Percentiles rank a stretch among this genome's conserved stretches.
These are phyloP conservation scores for Porcisia deanei DNA, from an alignment of 208 protist genomes.

Conservation along the genomic window DNA sequence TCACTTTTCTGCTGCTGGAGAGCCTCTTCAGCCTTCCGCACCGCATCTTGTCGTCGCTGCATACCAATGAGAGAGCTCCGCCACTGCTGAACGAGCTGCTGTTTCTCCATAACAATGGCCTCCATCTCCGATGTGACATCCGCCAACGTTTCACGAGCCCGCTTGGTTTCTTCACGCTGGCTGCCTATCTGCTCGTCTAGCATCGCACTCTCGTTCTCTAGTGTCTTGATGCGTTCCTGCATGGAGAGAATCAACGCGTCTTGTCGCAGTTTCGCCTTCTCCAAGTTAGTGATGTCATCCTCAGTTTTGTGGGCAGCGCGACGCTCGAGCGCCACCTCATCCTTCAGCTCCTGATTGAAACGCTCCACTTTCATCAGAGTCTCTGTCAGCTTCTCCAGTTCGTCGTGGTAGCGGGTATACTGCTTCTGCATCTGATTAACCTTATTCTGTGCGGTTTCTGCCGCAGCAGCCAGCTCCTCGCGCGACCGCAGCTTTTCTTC, in stretches of 20 bases:
- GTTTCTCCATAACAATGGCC: slow-evolving; percentile 94
- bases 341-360: slow-evolving; percentile 95
- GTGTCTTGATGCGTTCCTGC: slow-evolving; percentile 77
- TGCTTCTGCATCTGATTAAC: slow-evolving; percentile 91
- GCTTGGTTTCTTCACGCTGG: slow-evolving; percentile 91
- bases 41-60: slow-evolving; percentile 93
- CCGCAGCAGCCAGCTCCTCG: slow-evolving; percentile 57
- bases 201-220: slow-evolving; percentile 85
- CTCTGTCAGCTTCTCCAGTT: slow-evolving; percentile 92
- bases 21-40: slow-evolving; percentile 93
- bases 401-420: slow-evolving; percentile 85
- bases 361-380: slow-evolving; percentile 91
- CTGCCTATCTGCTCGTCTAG: slow-evolving; percentile 84
- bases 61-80: slow-evolving; percentile 93
- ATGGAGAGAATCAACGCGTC: slow-evolving; percentile 91
- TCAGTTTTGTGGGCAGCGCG: slow-evolving; percentile 96
- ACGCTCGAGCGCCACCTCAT: slow-evolving; percentile 94
- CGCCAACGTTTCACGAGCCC: slow-evolving; percentile 85
- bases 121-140: slow-evolving; percentile 95
- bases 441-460: slow-evolving; percentile 65
- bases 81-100: slow-evolving; percentile 95
- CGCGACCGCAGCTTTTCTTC: slow-evolving; percentile 81
- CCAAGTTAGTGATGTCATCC: slow-evolving; percentile 94
- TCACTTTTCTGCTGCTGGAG: slow-evolving; percentile 92
- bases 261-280: slow-evolving; percentile 92